These are phyloP conservation scores for Phytopythium boreale DNA, from an alignment of 352 stramenopile species.

Conservation along the genomic window DNA sequence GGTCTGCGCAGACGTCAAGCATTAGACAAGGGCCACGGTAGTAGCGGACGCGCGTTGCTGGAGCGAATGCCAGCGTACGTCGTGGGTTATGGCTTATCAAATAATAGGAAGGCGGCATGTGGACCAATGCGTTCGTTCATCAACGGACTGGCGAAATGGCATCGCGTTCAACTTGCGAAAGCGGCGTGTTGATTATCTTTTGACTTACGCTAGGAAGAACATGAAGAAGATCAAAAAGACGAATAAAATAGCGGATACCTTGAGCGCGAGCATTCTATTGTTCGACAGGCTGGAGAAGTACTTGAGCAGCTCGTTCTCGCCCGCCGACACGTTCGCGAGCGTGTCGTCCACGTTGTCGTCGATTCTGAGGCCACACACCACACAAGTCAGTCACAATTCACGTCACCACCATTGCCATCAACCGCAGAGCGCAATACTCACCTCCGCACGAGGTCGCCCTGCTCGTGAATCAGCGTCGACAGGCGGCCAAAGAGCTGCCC, in stretches of 20 bases:
- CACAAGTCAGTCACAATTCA: conserved; percentile 10
- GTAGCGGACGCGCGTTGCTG: neutral
- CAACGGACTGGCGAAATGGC: neutral
- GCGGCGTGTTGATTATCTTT: conserved; percentile 12
- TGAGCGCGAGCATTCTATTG: conserved; percentile 85
- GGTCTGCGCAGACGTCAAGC: neutral
- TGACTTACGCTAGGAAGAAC: conserved; percentile 80
- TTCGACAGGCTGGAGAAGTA: conserved; percentile 85
- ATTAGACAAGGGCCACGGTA: neutral
- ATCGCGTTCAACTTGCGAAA: conserved; percentile 7
- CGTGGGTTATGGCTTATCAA: neutral
- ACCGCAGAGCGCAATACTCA: conserved; percentile 15
- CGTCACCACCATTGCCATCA: neutral
- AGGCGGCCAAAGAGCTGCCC: conserved; percentile 79
- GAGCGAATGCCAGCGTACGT: too few species aligned
- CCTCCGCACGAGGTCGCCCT: conserved; percentile 79
- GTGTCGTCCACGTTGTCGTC: conserved; percentile 85
- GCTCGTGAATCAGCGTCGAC: conserved; percentile 77
- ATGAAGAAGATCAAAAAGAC: conserved; percentile 89
- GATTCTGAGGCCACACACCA: conserved; percentile 45
- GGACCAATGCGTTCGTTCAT: neutral
- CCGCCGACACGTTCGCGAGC: conserved; percentile 66
- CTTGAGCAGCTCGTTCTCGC: conserved; percentile 82
- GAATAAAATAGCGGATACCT: conserved; percentile 86
- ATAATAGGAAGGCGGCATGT: neutral